A percentile compares a stretch with the other conserved stretches of the same genome.
phyloP scores from a whole-genome alignment of 495 filamentous ascomycete genomes.

The Penicillium verhagenii region DNA sequence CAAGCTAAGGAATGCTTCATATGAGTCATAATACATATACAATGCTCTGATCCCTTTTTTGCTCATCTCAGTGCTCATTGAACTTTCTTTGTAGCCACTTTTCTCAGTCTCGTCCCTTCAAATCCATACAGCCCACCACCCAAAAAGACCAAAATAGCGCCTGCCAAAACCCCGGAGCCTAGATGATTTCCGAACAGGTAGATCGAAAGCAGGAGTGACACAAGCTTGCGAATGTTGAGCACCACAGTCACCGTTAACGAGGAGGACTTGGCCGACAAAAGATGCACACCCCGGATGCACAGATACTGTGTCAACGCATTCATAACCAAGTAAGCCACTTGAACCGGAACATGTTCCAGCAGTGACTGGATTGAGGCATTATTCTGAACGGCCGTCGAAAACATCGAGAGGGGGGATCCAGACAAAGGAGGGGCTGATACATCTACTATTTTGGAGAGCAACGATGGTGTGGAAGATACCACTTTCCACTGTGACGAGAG shows the following conservation, averaged over 20 bases:
- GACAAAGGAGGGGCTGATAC: background rate
- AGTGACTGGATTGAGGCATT: slow-evolving; percentile 13
- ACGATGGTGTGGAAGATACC: slow-evolving; percentile 47
- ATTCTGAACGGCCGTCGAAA: slow-evolving; percentile 9
- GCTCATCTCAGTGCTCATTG: slow-evolving; percentile 22
- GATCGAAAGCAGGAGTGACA: slow-evolving; percentile 85
- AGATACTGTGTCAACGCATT: slow-evolving; percentile 92
- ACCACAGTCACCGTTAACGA: slow-evolving; percentile 95
- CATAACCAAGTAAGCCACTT: slow-evolving; percentile 67
- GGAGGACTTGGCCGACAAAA: slow-evolving; percentile 78
- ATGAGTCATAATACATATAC: no score
- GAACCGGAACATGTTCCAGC: slow-evolving; percentile 58
- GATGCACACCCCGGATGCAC: slow-evolving; percentile 93
- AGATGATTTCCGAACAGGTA: slow-evolving; percentile 88
- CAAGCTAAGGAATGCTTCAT: no score
- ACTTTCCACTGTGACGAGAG: slow-evolving; percentile 49
- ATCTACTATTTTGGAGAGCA: slow-evolving; percentile 24
- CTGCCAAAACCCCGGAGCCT: slow-evolving; percentile 69
- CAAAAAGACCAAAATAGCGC: slow-evolving; percentile 80
- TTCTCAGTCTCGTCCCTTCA: slow-evolving; percentile 54
- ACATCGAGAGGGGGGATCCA: slow-evolving; percentile 3
- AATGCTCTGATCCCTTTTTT: background rate
- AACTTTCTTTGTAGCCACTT: slow-evolving; percentile 20
- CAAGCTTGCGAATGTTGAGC: slow-evolving; percentile 92
- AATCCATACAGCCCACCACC: slow-evolving; percentile 87